Base-by-base conservation (phyloP, 2,329 filamentous ascomycete genomes). In the Fusarium incarnatum region DNA sequence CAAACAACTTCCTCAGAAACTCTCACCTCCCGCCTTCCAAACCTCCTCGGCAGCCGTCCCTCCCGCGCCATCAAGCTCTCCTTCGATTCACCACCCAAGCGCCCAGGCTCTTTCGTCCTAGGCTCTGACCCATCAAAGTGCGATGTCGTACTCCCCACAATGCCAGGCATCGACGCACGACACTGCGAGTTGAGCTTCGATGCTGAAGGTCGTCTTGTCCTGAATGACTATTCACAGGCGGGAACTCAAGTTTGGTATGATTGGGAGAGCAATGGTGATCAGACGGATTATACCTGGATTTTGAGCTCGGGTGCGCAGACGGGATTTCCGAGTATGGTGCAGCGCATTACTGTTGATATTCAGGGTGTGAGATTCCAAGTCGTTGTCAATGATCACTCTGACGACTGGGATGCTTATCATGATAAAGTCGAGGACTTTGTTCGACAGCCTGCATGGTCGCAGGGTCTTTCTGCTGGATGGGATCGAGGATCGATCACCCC, bases 231-330 rank as follows among this genome's bases (percentile, higher is more conserved):
- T 46, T 82, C 81, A 4, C 74, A 75, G 37, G 34, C 53, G 20
- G 81, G 81, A 16, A 83, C 81, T 2, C 78, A 81, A 50, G 80
- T 83, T 30, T 83, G 81, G 81, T 82, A 81, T 71, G 80, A 81
- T 59, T 81, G 78, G 77, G 77, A 78, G 59, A 79, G 79, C 70
- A 78, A 73, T 55, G 81, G 81, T 34, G 79, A 82, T 62, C 77
- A 74, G 48, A 75, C 72, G 4, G 76, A 78, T 53, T 76, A 79
- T 49, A 77, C 78, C 3, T 83, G 81, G 81, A 63, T 79, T 22
- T 69, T 83, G 41, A 77, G 75, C 65, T 68, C 74, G 9, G 79
- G 77, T n/a, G 69, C 66, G 56, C 69, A 77, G 9, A 67, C 75
- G 34, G 80, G 77, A 13, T 82, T 81, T 48, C 80, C 80, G 7